Base-by-base conservation (phyloP, 2,329 filamentous ascomycete genomes). In the Fusarium praegraminearum region DNA sequence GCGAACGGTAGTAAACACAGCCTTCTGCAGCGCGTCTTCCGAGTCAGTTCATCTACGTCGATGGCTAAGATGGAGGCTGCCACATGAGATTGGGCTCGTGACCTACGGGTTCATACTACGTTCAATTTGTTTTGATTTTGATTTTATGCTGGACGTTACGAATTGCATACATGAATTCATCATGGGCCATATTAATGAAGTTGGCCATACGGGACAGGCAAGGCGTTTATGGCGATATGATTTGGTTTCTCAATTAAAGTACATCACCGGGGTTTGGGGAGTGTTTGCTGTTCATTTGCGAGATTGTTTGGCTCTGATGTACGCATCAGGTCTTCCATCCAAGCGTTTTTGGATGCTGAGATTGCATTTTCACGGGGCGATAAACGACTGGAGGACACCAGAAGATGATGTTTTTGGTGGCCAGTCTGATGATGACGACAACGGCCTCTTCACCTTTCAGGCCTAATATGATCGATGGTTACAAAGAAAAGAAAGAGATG, bases 261-360 rank as follows among this genome's bases (percentile, higher is more conserved):
- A 52, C 53, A 67, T 62, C 32, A 62, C 51, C 35, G 57, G 66
- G 66, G 62, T 28, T 58, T 58, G 52, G 35, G 41, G 30, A 30
- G 28, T 33, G 22, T 52, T 40, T 70, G 57, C 22, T 62, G 26
- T 69, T 68, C 52, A 58, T 63, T 65, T 62, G 59, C 60, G 60
- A 72, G 67, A 69, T 59, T 65, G 41, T 73, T 72, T 62, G 72
- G 68, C 66, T 59, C 65, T 72, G 67, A 30, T 76, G 73, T 74
- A 72, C 70, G 70, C 67, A 75, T 69, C 70, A 54, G 62, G 62
- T 65, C 67, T 36, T 56, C 47, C 51, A 67, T 53, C 46, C 45
- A 46, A 52, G 46, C n/a, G 46, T 38, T 46, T n/a, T 71, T 62
- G 38, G 62, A 56, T 46, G 47, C 49, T 46, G 59, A 71, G 55